Evolutionary conservation across 192 early-diverging fungal genomes (phyloP).

Genomic region (Coemansia sp.): DNA sequence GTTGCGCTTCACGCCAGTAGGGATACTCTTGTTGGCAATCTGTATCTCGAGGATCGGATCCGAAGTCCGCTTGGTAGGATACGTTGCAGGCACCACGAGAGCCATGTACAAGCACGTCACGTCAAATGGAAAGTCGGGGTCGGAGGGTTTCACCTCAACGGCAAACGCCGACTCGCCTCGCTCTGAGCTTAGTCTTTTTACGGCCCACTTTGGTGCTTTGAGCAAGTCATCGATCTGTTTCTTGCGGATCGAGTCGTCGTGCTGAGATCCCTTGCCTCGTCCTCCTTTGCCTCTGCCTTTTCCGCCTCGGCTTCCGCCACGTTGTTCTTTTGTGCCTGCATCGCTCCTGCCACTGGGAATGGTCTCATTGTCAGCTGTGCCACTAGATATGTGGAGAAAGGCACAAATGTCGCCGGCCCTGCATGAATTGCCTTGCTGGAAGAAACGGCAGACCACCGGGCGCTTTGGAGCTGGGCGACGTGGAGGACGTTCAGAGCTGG

Average conservation of each 20-base stretch:
- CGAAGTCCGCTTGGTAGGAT: slow-evolving; percentile 47
- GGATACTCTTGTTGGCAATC: slow-evolving; percentile 49
- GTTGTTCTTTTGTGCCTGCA: not conserved
- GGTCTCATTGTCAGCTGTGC: not conserved
- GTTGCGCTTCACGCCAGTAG: slow-evolving; percentile 41
- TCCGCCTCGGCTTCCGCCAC: not conserved
- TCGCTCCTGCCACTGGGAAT: not conserved
- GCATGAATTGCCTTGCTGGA: slow-evolving; percentile 28
- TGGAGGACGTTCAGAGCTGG: not conserved
- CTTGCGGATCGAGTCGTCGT: slow-evolving; percentile 15
- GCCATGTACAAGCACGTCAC: slow-evolving; percentile 61
- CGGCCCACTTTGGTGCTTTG: slow-evolving; percentile 22
- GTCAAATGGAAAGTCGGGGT: slow-evolving; percentile 84
- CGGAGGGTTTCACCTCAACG: slow-evolving; percentile 53
- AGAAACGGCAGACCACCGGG: slow-evolving; percentile 28
- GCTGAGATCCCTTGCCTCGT: not conserved
- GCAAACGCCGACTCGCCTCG: slow-evolving; percentile 44
- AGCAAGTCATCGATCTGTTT: slow-evolving; percentile 39
- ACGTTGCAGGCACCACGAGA: slow-evolving; percentile 59
- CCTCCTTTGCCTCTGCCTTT: not conserved
- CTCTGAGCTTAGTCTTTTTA: slow-evolving; percentile 29
- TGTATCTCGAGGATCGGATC: slow-evolving; percentile 27
- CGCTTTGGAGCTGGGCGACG: not conserved
- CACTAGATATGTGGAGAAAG: slow-evolving; percentile 25
- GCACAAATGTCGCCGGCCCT: slow-evolving; percentile 28